phyloP scores from a whole-genome alignment of 2,329 filamentous ascomycete species.

The Alternaria gansuensis region DNA sequence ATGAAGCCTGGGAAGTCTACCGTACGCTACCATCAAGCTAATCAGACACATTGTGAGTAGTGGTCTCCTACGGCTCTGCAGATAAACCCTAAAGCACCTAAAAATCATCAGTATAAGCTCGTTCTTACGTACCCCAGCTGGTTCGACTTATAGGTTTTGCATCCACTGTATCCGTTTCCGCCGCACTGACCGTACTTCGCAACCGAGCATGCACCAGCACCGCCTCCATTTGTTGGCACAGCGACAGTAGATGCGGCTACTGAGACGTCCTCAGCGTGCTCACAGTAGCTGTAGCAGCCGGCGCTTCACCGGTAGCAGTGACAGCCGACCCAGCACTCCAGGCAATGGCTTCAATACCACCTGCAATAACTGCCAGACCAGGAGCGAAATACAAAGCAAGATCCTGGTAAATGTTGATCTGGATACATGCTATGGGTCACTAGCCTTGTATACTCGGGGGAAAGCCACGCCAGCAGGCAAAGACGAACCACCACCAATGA shows the following conservation, averaged over 20 bases:
- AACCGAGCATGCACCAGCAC: conserved; percentile 27
- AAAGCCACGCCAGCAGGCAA: conserved; percentile 58
- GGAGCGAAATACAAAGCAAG: conserved; percentile 61
- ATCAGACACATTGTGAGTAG: conserved; percentile 17
- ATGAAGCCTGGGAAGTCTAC: background rate
- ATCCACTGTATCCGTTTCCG: conserved; percentile 29
- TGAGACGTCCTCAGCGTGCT: conserved; percentile 24
- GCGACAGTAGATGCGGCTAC: conserved; percentile 21
- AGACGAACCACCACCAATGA: conserved; percentile 64
- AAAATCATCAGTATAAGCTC: background rate
- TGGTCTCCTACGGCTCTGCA: conserved; percentile 15
- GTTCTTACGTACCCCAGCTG: background rate
- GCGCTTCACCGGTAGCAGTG: conserved; percentile 31
- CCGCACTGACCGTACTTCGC: conserved; percentile 48
- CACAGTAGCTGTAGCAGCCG: conserved; percentile 23
- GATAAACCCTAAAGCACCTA: conserved; percentile 17
- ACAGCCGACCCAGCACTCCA: conserved; percentile 38
- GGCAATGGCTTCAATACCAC: conserved; percentile 41
- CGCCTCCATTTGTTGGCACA: conserved; percentile 25
- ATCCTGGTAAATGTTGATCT: conserved; percentile 67
- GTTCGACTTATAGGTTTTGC: conserved; percentile 15
- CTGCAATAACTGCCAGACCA: conserved; percentile 56
- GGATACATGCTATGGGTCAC: conserved; percentile 67
- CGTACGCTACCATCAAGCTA: background rate
- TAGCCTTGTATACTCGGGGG: conserved; percentile 65